Evolutionary conservation across 2,329 filamentous ascomycete genomes (phyloP).

Genomic region (Pyricularia sp.): DNA sequence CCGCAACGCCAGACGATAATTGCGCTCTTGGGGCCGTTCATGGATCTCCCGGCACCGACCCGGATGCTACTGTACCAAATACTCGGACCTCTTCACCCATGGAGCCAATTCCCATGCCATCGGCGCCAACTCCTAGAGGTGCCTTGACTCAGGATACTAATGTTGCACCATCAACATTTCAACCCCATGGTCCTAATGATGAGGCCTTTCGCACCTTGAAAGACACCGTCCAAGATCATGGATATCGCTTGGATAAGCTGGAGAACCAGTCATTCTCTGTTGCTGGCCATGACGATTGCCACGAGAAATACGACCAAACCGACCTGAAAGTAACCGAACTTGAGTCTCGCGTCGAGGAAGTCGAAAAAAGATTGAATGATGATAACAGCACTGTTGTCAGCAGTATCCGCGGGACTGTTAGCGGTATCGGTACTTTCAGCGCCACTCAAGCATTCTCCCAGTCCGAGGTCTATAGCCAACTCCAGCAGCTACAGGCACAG

Average conservation of each 20-base stretch:
- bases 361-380: conserved; percentile 41
- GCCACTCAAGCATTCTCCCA: conserved; percentile 30
- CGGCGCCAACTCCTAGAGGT: not conserved
- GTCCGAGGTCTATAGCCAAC: conserved; percentile 38
- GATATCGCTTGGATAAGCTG: conserved; percentile 55
- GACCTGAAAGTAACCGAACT: conserved; percentile 62
- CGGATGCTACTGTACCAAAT: conserved; percentile 2
- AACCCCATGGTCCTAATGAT: not conserved
- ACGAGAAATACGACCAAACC: conserved; percentile 56
- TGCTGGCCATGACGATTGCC: conserved; percentile 57
- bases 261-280: conserved; percentile 63
- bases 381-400: conserved; percentile 32
- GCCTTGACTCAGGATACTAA: conserved; percentile 6
- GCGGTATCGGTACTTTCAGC: conserved; percentile 37
- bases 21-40: not conserved
- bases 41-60: not conserved
- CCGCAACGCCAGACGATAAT: conserved; percentile 11
- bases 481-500: conserved; percentile 40
- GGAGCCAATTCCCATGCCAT: not conserved
- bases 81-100: not conserved
- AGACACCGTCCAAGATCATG: conserved; percentile 49
- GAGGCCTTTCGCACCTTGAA: conserved; percentile 35
- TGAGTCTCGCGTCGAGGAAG: conserved; percentile 52
- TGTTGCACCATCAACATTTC: conserved; percentile 7
- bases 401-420: conserved; percentile 26